Percentiles rank a stretch among this genome's conserved stretches.
Conservation (phyloP, 495 filamentous ascomycete species). For the Bacidia gigantensis region DNA sequence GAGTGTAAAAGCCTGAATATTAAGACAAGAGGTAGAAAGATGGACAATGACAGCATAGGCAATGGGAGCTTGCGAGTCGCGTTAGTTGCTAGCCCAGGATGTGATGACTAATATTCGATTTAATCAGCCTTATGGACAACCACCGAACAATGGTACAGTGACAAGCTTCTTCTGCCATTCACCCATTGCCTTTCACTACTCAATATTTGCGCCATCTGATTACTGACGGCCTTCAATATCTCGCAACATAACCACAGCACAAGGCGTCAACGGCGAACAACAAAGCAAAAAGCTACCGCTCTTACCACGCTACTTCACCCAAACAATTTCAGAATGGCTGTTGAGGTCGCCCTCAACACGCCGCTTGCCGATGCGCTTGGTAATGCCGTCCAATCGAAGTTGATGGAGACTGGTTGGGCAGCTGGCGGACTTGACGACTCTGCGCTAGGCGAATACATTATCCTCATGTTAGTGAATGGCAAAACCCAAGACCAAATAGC, state of each 20-base stretch:
- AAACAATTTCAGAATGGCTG: constrained; percentile 41
- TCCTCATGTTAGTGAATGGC: constrained; percentile 89
- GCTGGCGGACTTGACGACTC: constrained; percentile 65
- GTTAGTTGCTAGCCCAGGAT: background rate
- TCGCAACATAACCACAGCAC: too few species aligned
- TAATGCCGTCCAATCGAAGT: constrained; percentile 71
- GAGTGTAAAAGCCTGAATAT: background rate
- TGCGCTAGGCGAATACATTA: constrained; percentile 85
- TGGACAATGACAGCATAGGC: constrained; percentile 1
- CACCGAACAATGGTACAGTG: too few species aligned
- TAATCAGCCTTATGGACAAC: background rate
- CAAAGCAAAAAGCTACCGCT: background rate
- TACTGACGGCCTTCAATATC: too few species aligned
- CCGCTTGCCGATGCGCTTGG: constrained; percentile 73
- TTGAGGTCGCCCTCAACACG: constrained; percentile 56
- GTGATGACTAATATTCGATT: background rate
- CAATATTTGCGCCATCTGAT: too few species aligned
- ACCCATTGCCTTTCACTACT: background rate
- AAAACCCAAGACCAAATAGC: constrained; percentile 84
- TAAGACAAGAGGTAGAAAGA: background rate
- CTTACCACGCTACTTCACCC: background rate
- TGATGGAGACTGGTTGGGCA: constrained; percentile 90
- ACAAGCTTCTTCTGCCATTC: background rate
- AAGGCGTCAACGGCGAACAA: too few species aligned
- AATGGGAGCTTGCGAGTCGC: background rate